Conservation (phyloP, 805 yeast genomes). For the Yarrowia sp. region DNA sequence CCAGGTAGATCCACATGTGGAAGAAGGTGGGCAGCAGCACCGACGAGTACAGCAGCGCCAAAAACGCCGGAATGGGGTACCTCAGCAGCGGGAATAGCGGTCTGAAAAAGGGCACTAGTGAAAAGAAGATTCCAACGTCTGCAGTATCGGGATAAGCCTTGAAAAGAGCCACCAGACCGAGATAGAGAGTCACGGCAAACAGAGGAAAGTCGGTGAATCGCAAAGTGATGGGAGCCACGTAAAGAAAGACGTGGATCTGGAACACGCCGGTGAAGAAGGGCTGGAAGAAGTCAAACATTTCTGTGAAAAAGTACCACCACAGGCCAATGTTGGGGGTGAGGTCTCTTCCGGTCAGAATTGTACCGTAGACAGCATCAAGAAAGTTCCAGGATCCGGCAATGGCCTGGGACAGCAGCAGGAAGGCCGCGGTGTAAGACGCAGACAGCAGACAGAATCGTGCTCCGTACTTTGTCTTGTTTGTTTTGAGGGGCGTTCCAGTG, state of each 20-base stretch:
- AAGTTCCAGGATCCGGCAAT: slow-evolving; percentile 41
- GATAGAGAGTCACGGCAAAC: slow-evolving; percentile 48
- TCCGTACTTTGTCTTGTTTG: background rate
- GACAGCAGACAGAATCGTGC: slow-evolving; percentile 27
- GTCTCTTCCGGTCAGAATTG: slow-evolving; percentile 54
- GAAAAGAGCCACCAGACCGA: slow-evolving; percentile 59
- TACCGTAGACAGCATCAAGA: slow-evolving; percentile 54
- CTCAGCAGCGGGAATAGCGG: slow-evolving; percentile 39
- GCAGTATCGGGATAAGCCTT: slow-evolving; percentile 84
- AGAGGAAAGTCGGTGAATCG: slow-evolving; percentile 60
- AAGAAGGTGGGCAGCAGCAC: slow-evolving; percentile 83
- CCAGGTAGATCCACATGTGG: slow-evolving; percentile 89
- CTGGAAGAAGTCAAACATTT: slow-evolving; percentile 85
- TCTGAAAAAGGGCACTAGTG: slow-evolving; percentile 42
- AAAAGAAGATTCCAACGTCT: slow-evolving; percentile 60
- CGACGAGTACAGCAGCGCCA: slow-evolving; percentile 55
- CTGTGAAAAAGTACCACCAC: slow-evolving; percentile 99
- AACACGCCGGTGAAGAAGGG: slow-evolving; percentile 80
- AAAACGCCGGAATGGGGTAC: slow-evolving; percentile 48
- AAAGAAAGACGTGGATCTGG: slow-evolving; percentile 66
- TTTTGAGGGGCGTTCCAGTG: background rate
- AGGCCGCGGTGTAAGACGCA: slow-evolving; percentile 26
- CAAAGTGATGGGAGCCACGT: slow-evolving; percentile 69
- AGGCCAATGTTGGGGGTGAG: slow-evolving; percentile 87
- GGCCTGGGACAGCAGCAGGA: slow-evolving; percentile 33